A percentile compares a stretch with the other conserved stretches of the same genome.
Evolutionary conservation across 202 grass and related monocot genomes (phyloP).

Genomic region (Brachypodium distachyon): DNA sequence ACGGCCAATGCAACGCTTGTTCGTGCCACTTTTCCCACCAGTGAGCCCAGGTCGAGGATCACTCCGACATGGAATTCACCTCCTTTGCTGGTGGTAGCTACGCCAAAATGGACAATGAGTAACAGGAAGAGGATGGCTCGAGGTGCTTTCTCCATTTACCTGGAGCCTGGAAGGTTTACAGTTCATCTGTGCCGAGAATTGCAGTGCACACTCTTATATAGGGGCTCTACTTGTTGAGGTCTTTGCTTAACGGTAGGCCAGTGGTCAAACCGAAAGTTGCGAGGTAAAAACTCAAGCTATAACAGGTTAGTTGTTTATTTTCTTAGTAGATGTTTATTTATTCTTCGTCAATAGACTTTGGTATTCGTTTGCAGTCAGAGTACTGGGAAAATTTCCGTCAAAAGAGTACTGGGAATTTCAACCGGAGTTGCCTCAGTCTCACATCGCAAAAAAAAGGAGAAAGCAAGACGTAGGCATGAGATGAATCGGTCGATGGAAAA

Average conservation of each 20-base stretch:
- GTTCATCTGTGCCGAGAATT: neutral
- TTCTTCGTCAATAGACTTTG: neutral
- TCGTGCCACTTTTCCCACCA: constrained; percentile 23
- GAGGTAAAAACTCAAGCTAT: neutral
- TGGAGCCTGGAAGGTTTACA: neutral
- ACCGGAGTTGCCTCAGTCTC: no score
- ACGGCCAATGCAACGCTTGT: constrained; percentile 39
- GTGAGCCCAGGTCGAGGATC: constrained; percentile 27
- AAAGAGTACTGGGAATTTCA: no score
- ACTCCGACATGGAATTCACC: constrained; percentile 35
- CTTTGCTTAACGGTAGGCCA: neutral
- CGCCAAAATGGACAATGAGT: neutral
- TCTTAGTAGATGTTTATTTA: neutral
- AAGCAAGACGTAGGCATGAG: no score
- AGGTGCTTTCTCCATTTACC: neutral
- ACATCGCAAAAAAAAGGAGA: no score
- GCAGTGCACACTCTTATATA: neutral
- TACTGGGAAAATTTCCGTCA: no score
- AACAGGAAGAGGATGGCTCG: neutral
- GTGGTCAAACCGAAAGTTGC: neutral
- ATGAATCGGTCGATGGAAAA: no score
- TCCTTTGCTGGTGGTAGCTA: constrained; percentile 1
- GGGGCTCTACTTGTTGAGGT: neutral
- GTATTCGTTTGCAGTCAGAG: neutral
- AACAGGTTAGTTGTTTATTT: neutral